These are phyloP conservation scores for Naganishia onofrii DNA, from an alignment of 768 basidiomycete species.

Conservation along the genomic window DNA sequence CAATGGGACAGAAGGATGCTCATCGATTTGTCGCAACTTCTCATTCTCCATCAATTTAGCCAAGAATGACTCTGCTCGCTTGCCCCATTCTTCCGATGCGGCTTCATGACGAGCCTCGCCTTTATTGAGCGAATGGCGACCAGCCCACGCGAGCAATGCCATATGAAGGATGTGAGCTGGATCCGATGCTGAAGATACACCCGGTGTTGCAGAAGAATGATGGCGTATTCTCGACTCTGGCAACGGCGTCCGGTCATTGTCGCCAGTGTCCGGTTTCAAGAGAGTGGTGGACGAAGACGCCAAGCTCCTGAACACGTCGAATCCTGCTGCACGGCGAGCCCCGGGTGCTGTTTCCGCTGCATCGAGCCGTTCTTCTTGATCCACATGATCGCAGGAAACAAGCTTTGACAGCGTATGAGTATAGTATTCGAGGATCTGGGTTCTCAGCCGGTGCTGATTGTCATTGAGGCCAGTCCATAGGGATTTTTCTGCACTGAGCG, in stretches of 20 bases:
- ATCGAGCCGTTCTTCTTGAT: constrained; percentile 1
- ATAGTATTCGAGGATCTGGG: constrained; percentile 34
- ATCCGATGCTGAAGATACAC: background rate
- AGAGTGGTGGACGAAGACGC: constrained; percentile 10
- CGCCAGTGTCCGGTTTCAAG: background rate
- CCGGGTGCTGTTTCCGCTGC: constrained; percentile 19
- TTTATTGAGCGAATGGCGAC: constrained; percentile 36
- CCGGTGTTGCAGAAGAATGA: constrained; percentile 1
- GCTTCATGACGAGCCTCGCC: constrained; percentile 37
- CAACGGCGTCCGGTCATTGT: no score
- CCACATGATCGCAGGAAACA: constrained; percentile 34
- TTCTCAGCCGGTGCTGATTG: constrained; percentile 23
- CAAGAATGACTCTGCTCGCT: constrained; percentile 32
- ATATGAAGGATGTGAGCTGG: constrained; percentile 37
- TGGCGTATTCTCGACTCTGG: background rate
- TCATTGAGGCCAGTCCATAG: constrained; percentile 18
- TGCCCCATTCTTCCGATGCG: constrained; percentile 35
- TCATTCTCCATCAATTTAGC: constrained; percentile 13
- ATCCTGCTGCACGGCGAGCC: constrained; percentile 24
- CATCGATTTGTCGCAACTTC: background rate
- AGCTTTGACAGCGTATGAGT: constrained; percentile 36
- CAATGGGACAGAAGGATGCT: background rate
- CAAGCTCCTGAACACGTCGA: constrained; percentile 36
- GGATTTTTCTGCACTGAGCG: constrained; percentile 11
- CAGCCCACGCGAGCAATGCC: constrained; percentile 39